Conservation (phyloP, 495 filamentous ascomycete species). For the Bathelium albidoporum region DNA sequence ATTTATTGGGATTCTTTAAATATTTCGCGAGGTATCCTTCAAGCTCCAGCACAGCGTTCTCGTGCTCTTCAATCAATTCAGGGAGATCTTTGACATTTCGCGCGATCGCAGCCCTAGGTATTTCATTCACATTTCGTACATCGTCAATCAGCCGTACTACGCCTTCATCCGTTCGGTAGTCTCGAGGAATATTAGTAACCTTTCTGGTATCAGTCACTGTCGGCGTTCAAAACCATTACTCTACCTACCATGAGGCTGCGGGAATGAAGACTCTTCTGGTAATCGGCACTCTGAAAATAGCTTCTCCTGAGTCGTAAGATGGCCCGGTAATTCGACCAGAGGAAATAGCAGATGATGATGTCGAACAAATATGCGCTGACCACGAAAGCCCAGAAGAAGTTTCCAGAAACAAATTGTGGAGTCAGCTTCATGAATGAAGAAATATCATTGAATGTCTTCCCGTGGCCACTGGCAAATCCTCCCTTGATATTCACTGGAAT, state of each 20-base stretch:
- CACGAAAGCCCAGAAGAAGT: conserved; percentile 67
- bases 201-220: conserved; percentile 24
- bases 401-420: conserved; percentile 47
- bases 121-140: conserved; percentile 60
- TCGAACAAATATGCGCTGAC: conserved; percentile 71
- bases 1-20: conserved; percentile 69
- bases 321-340: conserved; percentile 83
- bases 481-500: conserved; percentile 70
- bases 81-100: conserved; percentile 87
- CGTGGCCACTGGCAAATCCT: conserved; percentile 23
- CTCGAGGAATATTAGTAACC: conserved; percentile 76
- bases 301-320: conserved; percentile 58
- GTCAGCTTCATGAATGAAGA: conserved; percentile 44
- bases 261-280: conserved; percentile 77
- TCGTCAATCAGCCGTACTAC: conserved; percentile 68
- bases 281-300: conserved; percentile 83
- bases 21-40: conserved; percentile 82
- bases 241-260: conserved; percentile 70
- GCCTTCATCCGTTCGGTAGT: conserved; percentile 70
- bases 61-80: conserved; percentile 72
- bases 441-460: conserved; percentile 12
- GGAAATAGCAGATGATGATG: conserved; percentile 61
- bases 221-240: conserved; percentile 9
- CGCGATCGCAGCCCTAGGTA: conserved; percentile 72
- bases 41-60: conserved; percentile 65